Evolutionary conservation across 2,329 filamentous ascomycete genomes (phyloP), one percentile per base, ranked within the genome.

Genomic region (Apiospora saccharicola): DNA sequence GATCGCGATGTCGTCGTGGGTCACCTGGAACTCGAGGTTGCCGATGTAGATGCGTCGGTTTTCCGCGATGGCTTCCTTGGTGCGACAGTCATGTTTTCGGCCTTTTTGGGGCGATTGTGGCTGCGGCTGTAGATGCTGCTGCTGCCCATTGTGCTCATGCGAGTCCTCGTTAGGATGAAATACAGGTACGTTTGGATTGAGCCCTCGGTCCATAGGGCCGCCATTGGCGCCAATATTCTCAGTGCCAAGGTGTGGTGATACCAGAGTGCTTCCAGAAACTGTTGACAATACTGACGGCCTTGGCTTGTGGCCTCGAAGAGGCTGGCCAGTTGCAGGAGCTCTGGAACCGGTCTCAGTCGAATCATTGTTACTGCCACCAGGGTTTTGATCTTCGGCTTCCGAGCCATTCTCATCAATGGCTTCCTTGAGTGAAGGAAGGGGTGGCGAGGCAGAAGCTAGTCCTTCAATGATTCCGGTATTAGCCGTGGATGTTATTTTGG

Each of bases 11-110:
- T 70, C 22, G 22, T 19, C 13, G 6, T 46, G 67, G 13, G 19
- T 41, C 22, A 57, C 43, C 3, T 16, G 37, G 49, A 64, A 72
- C 14, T 47, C 26, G 22, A 73, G 70, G 49, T 73, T 73, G 57
- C 72, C 72, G 24, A 73, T 68, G 68, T 72, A 73, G 26, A 73
- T 68, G 10, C 72, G 70, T 7, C 72, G 70, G 14, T 41, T 26
- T 61, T 70, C 34, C 24, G 1, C 13, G n/a, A 68, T 47, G 44
- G 67, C 67, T 10, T 8, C n/a, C 14, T 46, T 13, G 12, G 41
- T 47, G 41, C 24, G n/a, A 34, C 57, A 49, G 46, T 57, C 46
- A n/a, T 70, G 68, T 22, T 70, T 70, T 53, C 26, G 46, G 44
- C 14, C 44, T 16, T n/a, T 13, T 24, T 13, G 44, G 6, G 44